Evolutionary conservation across 352 stramenopile genomes (phyloP), one percentile per base, ranked within the genome.

Genomic region (Globisporangium canariense): DNA sequence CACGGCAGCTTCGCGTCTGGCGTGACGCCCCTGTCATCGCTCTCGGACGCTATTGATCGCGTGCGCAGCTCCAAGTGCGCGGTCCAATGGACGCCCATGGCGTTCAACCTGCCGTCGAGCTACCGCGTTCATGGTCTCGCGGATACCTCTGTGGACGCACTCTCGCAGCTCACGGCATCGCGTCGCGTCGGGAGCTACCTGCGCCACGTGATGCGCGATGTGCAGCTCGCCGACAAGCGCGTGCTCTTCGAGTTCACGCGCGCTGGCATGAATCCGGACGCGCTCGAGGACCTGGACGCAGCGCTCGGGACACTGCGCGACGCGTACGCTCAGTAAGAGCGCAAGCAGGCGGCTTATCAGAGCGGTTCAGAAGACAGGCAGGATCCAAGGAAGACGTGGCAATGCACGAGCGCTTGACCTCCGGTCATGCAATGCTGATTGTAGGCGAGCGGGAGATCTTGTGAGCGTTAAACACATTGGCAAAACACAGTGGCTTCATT

Each of bases 201-300:
- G n/a, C 60, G 32, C 2, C 47, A 65, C 22, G 60, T 89, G 30
- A 77, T 73, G 34, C 68, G 70, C 34, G 70, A 66, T 25, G 71
- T 75, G 8, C 62, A 69, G 40, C 69, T 59, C 38, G 80, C 57
- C 20, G 79, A 93, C 65, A 80, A 77, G 25, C 81, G 86, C 34
- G 78, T 90, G 6, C 60, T 90, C 36, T 89, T 87, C 65, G 83
- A 94, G 65, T 94, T 88, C 54, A 87, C 76, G 13, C 73, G 81
- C 54, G 71, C 77, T 7, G 86, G 86, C 4, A 92, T 94, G 86
- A 88, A 75, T 64, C 65, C 76, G 0, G 86, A 94, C 52, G 86
- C 80, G 1, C 56, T 82, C 0, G 74, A 88, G 52, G 83, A 94
- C 45, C 60, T 93, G 14, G 67, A 79, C 43, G 75, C 77, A 8